phyloP scores from a whole-genome alignment of 352 stramenopile genomes.

The Globisporangium cystogenes region DNA sequence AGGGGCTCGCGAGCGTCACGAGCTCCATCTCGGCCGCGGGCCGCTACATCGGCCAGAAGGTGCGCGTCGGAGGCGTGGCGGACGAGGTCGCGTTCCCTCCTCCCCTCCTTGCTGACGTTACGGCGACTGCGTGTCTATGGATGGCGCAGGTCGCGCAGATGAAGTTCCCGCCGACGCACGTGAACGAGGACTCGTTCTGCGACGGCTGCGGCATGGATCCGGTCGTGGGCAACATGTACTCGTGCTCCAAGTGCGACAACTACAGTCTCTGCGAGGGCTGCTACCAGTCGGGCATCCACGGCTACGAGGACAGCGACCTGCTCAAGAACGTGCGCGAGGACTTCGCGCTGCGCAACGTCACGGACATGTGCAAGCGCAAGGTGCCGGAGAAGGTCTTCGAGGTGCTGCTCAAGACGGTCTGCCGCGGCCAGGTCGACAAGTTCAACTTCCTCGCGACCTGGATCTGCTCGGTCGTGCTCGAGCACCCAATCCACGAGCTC shows the following conservation, averaged over 20 bases:
- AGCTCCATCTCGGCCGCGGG: constrained; percentile 66
- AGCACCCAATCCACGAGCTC: constrained; percentile 54
- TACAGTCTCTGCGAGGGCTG: constrained; percentile 79
- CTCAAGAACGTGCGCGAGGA: constrained; percentile 74
- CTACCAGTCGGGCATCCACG: constrained; percentile 82
- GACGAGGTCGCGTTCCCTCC: too few relatives aligned
- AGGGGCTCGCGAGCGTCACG: constrained; percentile 47
- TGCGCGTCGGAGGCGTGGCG: constrained; percentile 8
- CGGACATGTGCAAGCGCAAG: constrained; percentile 66
- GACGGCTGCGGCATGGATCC: constrained; percentile 87
- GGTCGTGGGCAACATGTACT: constrained; percentile 86
- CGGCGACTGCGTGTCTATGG: too few relatives aligned
- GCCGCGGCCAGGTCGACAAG: constrained; percentile 80
- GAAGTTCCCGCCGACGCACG: constrained; percentile 64
- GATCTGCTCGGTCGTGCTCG: constrained; percentile 78
- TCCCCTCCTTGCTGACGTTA: too few relatives aligned
- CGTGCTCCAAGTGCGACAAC: constrained; percentile 83
- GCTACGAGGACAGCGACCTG: constrained; percentile 75
- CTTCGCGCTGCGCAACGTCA: constrained; percentile 74
- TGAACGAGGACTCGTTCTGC: constrained; percentile 89
- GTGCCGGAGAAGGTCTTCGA: constrained; percentile 82
- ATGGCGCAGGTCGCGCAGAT: constrained; percentile 61
- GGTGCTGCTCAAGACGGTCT: constrained; percentile 80
- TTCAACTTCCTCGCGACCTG: constrained; percentile 87
- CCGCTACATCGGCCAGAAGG: constrained; percentile 74